These are phyloP conservation scores for Leishmania tarentolae DNA, from an alignment of 208 protist species.

Conservation along the genomic window DNA sequence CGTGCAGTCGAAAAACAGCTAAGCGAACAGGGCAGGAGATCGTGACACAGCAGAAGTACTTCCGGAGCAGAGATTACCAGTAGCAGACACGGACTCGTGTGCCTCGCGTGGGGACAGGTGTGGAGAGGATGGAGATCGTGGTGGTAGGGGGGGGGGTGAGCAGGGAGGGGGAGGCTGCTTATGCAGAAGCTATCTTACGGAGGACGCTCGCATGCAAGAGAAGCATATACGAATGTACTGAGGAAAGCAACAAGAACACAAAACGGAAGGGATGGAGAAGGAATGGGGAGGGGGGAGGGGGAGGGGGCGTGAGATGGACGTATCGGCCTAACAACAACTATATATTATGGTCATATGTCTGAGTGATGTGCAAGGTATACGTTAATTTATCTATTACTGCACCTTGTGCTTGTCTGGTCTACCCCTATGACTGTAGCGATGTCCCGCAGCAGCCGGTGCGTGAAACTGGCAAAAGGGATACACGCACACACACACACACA, in stretches of 20 bases:
- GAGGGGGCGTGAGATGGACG: neutral
- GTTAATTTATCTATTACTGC: too few relatives aligned
- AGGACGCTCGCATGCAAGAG: neutral
- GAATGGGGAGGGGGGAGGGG: neutral
- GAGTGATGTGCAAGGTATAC: neutral
- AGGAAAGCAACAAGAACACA: neutral
- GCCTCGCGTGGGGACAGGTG: neutral
- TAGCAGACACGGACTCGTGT: neutral
- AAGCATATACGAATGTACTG: neutral
- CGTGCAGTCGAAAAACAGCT: neutral
- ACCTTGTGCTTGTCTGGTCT: too few relatives aligned
- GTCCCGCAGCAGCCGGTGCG: neutral
- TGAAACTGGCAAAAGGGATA: neutral
- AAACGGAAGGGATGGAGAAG: neutral
- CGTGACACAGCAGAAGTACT: neutral
- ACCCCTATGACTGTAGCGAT: too few relatives aligned
- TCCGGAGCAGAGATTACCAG: neutral
- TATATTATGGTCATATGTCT: neutral
- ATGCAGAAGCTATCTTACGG: neutral
- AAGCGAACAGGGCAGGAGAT: neutral
- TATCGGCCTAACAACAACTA: too few relatives aligned
- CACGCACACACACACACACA: neutral
- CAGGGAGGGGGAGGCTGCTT: neutral
- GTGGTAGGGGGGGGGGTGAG: too few relatives aligned
- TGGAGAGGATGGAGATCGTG: neutral